Percentiles rank a stretch among this genome's conserved stretches.
These are phyloP conservation scores for Tolypocladium tundrense DNA, from an alignment of 2,329 filamentous ascomycete species.

Conservation along the genomic window DNA sequence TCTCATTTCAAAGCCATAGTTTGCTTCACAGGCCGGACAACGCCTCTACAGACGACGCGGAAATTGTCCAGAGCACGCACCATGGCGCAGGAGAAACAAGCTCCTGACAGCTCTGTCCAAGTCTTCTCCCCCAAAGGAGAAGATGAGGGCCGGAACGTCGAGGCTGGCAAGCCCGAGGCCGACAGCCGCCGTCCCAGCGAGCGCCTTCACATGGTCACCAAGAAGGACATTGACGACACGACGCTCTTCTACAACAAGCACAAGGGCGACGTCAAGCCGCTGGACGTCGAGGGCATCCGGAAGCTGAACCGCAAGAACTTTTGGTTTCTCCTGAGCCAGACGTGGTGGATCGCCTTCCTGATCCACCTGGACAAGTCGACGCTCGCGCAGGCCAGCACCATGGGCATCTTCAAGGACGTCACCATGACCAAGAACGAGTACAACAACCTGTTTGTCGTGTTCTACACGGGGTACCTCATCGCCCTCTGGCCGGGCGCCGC, in stretches of 20 bases:
- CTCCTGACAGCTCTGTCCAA: neutral
- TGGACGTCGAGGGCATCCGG: constrained; percentile 3
- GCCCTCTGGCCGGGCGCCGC: constrained; percentile 13
- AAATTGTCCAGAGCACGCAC: neutral
- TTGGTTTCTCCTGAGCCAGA: constrained; percentile 12
- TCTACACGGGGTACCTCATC: constrained; percentile 13
- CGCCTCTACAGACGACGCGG: neutral
- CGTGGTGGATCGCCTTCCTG: constrained; percentile 13
- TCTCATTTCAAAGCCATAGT: neutral
- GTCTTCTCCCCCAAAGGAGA: neutral
- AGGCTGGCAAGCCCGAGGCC: neutral
- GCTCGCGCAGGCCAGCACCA: constrained; percentile 11
- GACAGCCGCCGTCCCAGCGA: neutral
- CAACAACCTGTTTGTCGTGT: constrained; percentile 12
- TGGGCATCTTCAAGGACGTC: constrained; percentile 15
- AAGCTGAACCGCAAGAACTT: constrained; percentile 11
- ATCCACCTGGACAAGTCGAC: constrained; percentile 16
- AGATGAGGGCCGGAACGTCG: neutral
- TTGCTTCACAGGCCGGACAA: too few relatives aligned
- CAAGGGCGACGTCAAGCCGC: constrained; percentile 5
- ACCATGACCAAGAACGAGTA: constrained; percentile 11
- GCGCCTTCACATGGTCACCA: constrained; percentile 5
- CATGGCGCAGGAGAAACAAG: neutral
- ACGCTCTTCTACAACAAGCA: constrained; percentile 13
- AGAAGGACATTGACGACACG: constrained; percentile 11